Conservation (phyloP, 495 filamentous ascomycete species). For the Trichoderma gamsii region DNA sequence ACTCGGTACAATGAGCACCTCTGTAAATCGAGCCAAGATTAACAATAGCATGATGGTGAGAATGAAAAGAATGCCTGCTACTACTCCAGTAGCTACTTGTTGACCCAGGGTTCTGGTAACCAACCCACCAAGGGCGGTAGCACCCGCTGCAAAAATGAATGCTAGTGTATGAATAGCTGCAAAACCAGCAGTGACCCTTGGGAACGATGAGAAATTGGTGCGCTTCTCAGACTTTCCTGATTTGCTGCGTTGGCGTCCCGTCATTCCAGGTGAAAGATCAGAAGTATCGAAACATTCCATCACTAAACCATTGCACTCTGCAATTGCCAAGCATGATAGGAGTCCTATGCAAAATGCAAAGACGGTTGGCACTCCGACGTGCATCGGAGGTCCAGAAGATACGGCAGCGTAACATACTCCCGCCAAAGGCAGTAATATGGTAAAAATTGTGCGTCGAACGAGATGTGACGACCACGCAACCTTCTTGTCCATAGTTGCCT, state of each 20-base stretch:
- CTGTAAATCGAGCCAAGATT: conserved; percentile 55
- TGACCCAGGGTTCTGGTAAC: conserved; percentile 59
- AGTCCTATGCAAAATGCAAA: conserved; percentile 63
- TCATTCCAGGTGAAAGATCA: conserved; percentile 59
- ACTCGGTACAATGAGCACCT: conserved; percentile 59
- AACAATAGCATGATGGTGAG: conserved; percentile 55
- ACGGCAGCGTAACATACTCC: conserved; percentile 59
- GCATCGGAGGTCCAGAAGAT: conserved; percentile 51
- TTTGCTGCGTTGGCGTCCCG: conserved; percentile 45
- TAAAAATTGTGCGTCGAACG: conserved; percentile 59
- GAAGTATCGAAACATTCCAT: conserved; percentile 78
- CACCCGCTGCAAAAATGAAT: conserved; percentile 58
- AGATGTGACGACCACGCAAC: conserved; percentile 63
- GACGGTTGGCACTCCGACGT: conserved; percentile 55
- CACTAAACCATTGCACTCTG: conserved; percentile 68
- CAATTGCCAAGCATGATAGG: conserved; percentile 62
- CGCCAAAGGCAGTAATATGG: conserved; percentile 55
- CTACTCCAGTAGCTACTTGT: conserved; percentile 55
- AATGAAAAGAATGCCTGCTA: conserved; percentile 55
- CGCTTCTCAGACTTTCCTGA: conserved; percentile 46
- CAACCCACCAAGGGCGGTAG: conserved; percentile 56
- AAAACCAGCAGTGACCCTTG: conserved; percentile 64
- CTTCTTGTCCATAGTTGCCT: conserved; percentile 51
- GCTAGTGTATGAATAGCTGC: conserved; percentile 60
- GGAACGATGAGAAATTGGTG: conserved; percentile 62